These are phyloP conservation scores for Tetracladium marchalianum DNA, from an alignment of 495 filamentous ascomycete genomes.

Conservation along the genomic window DNA sequence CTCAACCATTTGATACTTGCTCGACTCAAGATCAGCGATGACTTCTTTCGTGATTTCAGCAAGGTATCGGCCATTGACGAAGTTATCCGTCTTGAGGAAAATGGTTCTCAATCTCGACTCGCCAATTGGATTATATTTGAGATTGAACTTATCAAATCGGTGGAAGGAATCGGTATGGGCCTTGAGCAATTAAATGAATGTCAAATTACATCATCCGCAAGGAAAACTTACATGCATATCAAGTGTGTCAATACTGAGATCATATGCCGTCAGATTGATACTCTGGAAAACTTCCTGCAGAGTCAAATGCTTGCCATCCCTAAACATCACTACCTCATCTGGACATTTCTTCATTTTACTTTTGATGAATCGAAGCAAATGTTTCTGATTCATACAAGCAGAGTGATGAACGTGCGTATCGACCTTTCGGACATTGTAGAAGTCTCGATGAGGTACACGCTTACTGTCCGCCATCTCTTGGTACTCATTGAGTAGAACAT, in stretches of 20 bases:
- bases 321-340: constrained; percentile 84
- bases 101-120: constrained; percentile 92
- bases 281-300: constrained; percentile 91
- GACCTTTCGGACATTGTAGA: constrained; percentile 97
- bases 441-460: constrained; percentile 91
- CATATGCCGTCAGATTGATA: constrained; percentile 94
- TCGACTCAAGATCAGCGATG: constrained; percentile 93
- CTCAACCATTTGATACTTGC: constrained; percentile 99
- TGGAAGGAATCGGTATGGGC: constrained; percentile 98
- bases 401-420: constrained; percentile 99
- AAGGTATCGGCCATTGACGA: constrained; percentile 88
- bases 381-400: constrained; percentile 99
- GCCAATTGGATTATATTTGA: constrained; percentile 97
- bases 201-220: constrained; percentile 33
- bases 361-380: constrained; percentile 95
- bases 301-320: constrained; percentile 88
- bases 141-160: constrained; percentile 98
- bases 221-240: constrained; percentile 68
- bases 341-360: constrained; percentile 98
- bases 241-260: constrained; percentile 94
- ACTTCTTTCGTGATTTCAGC: constrained; percentile 98
- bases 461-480: constrained; percentile 98
- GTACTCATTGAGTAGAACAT: constrained; percentile 86
- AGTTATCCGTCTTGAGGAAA: constrained; percentile 97
- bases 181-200: constrained; percentile 28